These are phyloP conservation scores for Neolentinus lepideus DNA, from an alignment of 1,284 basidiomycete genomes.

Conservation along the genomic window DNA sequence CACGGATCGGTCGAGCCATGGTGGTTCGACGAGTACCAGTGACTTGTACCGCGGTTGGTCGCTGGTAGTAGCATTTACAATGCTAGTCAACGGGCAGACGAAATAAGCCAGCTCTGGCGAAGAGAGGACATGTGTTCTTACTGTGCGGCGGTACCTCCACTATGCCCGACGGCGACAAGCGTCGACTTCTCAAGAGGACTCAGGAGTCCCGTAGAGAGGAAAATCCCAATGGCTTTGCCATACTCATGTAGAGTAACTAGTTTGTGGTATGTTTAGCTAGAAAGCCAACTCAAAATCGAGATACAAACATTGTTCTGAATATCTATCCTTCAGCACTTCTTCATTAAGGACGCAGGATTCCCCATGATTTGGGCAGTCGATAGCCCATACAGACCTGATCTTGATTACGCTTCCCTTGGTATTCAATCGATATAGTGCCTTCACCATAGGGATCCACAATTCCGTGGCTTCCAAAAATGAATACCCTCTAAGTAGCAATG, in stretches of 20 bases:
- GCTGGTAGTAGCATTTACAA: constrained; percentile 6
- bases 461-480: not conserved
- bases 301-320: not conserved
- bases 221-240: constrained; percentile 10
- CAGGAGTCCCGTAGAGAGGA: constrained; percentile 11
- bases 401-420: not conserved
- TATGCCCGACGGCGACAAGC: constrained; percentile 13
- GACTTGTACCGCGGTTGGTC: not conserved
- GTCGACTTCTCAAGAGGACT: constrained; percentile 9
- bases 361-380: constrained; percentile 9
- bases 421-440: not conserved
- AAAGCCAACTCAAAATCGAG: not conserved
- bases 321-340: not conserved
- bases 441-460: constrained; percentile 2
- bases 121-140: constrained; percentile 1
- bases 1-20: constrained; percentile 8
- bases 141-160: constrained; percentile 11
- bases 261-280: not conserved
- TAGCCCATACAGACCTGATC: constrained; percentile 3
- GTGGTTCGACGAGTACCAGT: constrained; percentile 12
- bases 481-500: not conserved
- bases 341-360: constrained; percentile 6
- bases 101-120: not conserved
- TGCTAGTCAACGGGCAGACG: constrained; percentile 2
- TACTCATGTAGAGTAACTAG: constrained; percentile 8